A percentile compares a stretch with the other conserved stretches of the same genome.
Evolutionary conservation across 345 rosid species (phyloP).

Genomic region (Murraya paniculata): DNA sequence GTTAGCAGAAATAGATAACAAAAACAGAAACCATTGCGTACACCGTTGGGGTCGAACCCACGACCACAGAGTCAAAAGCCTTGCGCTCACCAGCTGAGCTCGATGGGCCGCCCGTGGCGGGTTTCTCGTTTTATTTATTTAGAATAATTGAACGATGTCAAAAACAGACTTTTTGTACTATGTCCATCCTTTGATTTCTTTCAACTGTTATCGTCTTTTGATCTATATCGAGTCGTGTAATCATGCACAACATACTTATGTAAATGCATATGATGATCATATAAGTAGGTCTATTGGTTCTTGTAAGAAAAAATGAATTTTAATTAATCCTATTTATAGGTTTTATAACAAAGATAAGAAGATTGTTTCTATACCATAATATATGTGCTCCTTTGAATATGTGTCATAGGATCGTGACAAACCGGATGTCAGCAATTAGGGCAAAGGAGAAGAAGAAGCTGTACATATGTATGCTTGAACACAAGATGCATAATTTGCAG

Average conservation of each 20-base stretch:
- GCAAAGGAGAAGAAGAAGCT: conserved; percentile 29
- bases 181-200: no score
- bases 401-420: conserved; percentile 20
- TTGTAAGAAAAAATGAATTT: neutral
- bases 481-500: neutral
- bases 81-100: no score
- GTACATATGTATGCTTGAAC: conserved; percentile 15
- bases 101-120: no score
- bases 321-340: neutral
- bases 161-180: neutral
- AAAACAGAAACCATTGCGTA: no score
- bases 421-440: conserved; percentile 20
- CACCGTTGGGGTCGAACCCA: no score
- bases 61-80: no score
- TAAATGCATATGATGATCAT: neutral
- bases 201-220: neutral
- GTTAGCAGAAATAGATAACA: no score
- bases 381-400: neutral
- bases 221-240: neutral
- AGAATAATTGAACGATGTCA: no score
- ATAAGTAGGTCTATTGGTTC: neutral
- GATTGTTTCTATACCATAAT: no score
- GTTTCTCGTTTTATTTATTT: no score
- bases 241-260: neutral
- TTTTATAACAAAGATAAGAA: neutral